A percentile compares a stretch with the other conserved stretches of the same genome.
These are phyloP conservation scores for Lagenidium giganteum DNA, from an alignment of 352 stramenopile genomes.

Conservation along the genomic window DNA sequence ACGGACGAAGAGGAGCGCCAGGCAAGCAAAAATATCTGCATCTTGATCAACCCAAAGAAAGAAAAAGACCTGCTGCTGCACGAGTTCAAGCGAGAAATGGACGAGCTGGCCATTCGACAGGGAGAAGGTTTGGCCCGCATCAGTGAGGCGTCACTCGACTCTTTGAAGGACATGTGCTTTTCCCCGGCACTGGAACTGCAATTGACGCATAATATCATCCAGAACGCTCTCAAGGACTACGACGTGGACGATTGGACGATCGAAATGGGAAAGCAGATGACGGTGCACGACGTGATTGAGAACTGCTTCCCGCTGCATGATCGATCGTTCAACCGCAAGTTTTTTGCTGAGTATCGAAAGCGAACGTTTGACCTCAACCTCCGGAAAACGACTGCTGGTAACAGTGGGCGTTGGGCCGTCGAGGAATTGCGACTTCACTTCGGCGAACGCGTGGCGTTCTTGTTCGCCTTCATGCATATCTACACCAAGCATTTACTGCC, in stretches of 20 bases:
- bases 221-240: conserved; percentile 67
- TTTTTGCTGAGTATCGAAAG: conserved; percentile 75
- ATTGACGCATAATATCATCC: conserved; percentile 76
- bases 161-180: conserved; percentile 67
- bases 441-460: conserved; percentile 67
- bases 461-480: conserved; percentile 82
- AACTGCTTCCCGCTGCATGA: conserved; percentile 78
- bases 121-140: conserved; percentile 43
- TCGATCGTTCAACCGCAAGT: conserved; percentile 66
- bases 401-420: conserved; percentile 67
- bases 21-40: conserved; percentile 45
- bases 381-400: conserved; percentile 47
- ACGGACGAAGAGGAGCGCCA: conserved; percentile 38
- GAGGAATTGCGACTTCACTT: conserved; percentile 75
- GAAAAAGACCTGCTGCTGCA: conserved; percentile 64
- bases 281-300: conserved; percentile 49
- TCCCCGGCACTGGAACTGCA: conserved; percentile 67
- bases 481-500: conserved; percentile 73
- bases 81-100: conserved; percentile 74
- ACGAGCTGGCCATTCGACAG: conserved; percentile 64
- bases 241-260: conserved; percentile 77
- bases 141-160: conserved; percentile 56
- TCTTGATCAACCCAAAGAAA: conserved; percentile 72
- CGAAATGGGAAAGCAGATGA: conserved; percentile 69
- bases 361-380: conserved; percentile 58